These are phyloP conservation scores for Phaeoacremonium minimum DNA, from an alignment of 2,329 filamentous ascomycete genomes.

Conservation along the genomic window DNA sequence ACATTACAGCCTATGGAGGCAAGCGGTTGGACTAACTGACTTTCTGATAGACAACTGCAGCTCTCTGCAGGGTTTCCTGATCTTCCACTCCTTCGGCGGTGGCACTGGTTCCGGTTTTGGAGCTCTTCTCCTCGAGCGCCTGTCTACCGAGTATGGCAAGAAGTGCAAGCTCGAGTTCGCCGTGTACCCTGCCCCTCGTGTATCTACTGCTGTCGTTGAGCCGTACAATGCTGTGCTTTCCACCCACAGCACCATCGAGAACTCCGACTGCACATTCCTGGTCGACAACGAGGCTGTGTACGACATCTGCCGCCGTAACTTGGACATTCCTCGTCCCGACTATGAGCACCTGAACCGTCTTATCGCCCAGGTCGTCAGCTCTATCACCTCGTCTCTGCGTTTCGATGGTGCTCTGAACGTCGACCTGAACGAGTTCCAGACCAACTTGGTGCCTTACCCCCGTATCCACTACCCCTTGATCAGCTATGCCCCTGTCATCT, in stretches of 20 bases:
- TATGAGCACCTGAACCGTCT: conserved; percentile 70
- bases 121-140: conserved; percentile 66
- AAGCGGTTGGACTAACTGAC: too few relatives aligned
- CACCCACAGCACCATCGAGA: conserved; percentile 72
- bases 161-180: conserved; percentile 75
- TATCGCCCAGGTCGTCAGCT: conserved; percentile 71
- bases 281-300: conserved; percentile 74
- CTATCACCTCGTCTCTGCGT: conserved; percentile 67
- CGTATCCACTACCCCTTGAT: conserved; percentile 72
- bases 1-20: too few relatives aligned
- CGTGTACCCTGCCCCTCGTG: conserved; percentile 66
- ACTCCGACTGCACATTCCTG: conserved; percentile 75
- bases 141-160: conserved; percentile 71
- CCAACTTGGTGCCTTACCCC: conserved; percentile 69
- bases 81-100: conserved; percentile 73
- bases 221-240: conserved; percentile 72
- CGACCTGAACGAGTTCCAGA: conserved; percentile 75
- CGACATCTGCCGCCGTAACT: conserved; percentile 69
- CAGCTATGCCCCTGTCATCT: conserved; percentile 69
- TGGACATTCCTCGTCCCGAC: conserved; percentile 64
- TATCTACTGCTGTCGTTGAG: conserved; percentile 68
- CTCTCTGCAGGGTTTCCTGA: conserved; percentile 67
- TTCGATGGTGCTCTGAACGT: conserved; percentile 72
- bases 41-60: conserved; percentile 60
- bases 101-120: conserved; percentile 71